Percentiles rank a stretch among this genome's conserved stretches.
Conservation (phyloP, 2,329 filamentous ascomycete genomes). For the Fulvia fulva region DNA sequence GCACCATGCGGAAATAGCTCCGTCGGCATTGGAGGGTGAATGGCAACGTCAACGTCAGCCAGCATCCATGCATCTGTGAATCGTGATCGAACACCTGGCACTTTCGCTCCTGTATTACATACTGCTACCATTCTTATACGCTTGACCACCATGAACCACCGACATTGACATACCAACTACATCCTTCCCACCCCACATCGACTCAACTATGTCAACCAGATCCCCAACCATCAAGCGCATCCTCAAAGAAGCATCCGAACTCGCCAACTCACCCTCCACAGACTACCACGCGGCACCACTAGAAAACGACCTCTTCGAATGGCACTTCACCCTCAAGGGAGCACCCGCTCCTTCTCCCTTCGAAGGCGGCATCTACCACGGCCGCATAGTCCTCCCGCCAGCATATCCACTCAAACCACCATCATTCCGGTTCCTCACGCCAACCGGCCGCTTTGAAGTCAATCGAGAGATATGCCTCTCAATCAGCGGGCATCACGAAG, state of each 20-base stretch:
- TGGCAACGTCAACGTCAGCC: not conserved
- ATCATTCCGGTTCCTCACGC: constrained; percentile 91
- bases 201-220: constrained; percentile 59
- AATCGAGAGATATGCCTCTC: constrained; percentile 95
- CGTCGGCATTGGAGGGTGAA: not conserved
- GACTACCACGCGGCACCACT: constrained; percentile 83
- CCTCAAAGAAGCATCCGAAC: constrained; percentile 84
- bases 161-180: not conserved
- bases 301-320: constrained; percentile 90
- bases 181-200: not conserved
- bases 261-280: constrained; percentile 72
- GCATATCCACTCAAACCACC: constrained; percentile 89
- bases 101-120: not conserved
- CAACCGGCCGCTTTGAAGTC: constrained; percentile 87
- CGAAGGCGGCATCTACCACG: constrained; percentile 83
- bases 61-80: not conserved
- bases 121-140: not conserved
- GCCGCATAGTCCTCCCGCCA: constrained; percentile 84
- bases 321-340: constrained; percentile 96
- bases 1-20: not conserved
- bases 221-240: constrained; percentile 83
- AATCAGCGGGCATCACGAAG: constrained; percentile 93
- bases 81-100: not conserved
- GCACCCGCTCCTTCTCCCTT: constrained; percentile 76
- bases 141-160: not conserved